A percentile compares a stretch with the other conserved stretches of the same genome.
These are phyloP conservation scores for Phanerochaete sordida DNA, from an alignment of 768 basidiomycete genomes.

Conservation along the genomic window DNA sequence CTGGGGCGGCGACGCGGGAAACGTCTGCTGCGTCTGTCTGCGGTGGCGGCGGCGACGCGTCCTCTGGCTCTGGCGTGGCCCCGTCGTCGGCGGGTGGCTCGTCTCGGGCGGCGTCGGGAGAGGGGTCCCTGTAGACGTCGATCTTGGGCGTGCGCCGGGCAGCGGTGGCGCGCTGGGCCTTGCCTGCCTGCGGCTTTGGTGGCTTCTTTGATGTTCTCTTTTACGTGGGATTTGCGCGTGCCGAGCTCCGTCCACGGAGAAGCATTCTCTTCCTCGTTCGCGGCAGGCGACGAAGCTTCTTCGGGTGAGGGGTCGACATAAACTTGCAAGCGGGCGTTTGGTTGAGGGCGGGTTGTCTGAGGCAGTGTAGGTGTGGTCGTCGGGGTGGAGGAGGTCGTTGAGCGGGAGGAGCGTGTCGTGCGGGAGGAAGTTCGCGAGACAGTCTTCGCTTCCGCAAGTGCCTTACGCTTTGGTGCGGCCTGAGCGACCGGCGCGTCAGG, in stretches of 20 bases:
- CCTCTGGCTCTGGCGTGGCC: constrained; percentile 32
- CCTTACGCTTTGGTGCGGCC: constrained; percentile 33
- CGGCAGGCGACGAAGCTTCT: constrained; percentile 25
- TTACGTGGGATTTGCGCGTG: constrained; percentile 72
- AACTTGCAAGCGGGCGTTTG: constrained; percentile 60
- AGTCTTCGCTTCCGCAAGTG: constrained; percentile 41
- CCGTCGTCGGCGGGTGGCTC: constrained; percentile 7
- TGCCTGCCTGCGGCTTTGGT: constrained; percentile 65
- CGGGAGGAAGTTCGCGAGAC: constrained; percentile 23
- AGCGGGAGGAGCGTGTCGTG: constrained; percentile 20
- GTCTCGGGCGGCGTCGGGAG: constrained; percentile 39
- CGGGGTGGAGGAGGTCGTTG: constrained; percentile 17
- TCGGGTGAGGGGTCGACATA: constrained; percentile 67
- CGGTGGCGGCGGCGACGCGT: neutral
- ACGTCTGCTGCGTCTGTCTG: neutral
- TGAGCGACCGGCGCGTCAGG: too few species aligned
- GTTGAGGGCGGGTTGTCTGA: constrained; percentile 24
- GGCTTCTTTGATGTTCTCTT: constrained; percentile 73
- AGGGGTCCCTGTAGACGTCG: constrained; percentile 61
- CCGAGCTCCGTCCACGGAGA: constrained; percentile 63
- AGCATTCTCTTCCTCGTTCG: constrained; percentile 37
- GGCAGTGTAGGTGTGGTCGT: constrained; percentile 29
- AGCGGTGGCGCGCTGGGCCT: constrained; percentile 49
- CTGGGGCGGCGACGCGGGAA: neutral
- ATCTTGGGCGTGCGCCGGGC: constrained; percentile 49